phyloP scores from a whole-genome alignment of 176 grass and related monocot genomes.

The Canna indica region DNA sequence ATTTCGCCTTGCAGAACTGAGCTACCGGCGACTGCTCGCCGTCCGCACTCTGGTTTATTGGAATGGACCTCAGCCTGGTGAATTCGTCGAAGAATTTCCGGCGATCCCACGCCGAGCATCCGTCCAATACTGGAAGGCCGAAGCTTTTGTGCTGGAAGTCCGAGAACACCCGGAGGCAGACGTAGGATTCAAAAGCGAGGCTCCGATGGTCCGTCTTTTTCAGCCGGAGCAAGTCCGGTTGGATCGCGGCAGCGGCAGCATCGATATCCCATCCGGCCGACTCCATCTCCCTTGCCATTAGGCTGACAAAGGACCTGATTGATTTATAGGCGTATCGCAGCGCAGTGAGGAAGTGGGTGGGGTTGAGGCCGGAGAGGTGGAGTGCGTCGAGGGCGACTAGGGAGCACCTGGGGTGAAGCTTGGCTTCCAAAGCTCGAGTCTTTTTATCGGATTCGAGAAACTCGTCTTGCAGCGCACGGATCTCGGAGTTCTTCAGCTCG shows the following conservation, averaged over 20 bases:
- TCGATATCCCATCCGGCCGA: conserved; percentile 57
- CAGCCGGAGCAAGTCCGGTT: conserved; percentile 36
- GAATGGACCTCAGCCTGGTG: conserved; percentile 48
- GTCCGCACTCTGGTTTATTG: conserved; percentile 19
- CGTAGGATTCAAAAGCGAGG: conserved; percentile 78
- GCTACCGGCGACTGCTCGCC: background rate
- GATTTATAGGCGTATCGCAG: conserved; percentile 71
- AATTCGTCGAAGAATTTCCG: conserved; percentile 82
- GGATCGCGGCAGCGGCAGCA: conserved; percentile 43
- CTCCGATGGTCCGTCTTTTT: conserved; percentile 14
- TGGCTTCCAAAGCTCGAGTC: conserved; percentile 46
- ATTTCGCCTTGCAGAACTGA: conserved; percentile 42
- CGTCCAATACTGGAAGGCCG: conserved; percentile 53
- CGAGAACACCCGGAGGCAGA: conserved; percentile 81
- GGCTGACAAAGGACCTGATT: conserved; percentile 65
- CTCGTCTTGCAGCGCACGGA: conserved; percentile 14
- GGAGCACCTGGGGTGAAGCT: conserved; percentile 54
- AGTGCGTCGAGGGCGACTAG: conserved; percentile 69
- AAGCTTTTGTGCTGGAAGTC: conserved; percentile 74
- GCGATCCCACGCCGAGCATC: conserved; percentile 48
- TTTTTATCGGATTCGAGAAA: conserved; percentile 40
- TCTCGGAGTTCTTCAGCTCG: conserved; percentile 32
- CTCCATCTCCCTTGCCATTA: conserved; percentile 65
- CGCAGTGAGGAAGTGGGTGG: conserved; percentile 83
- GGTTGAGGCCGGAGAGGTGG: conserved; percentile 79